These are phyloP conservation scores for Myriosclerotinia curreyana DNA, from an alignment of 2,329 filamentous ascomycete genomes.

Conservation along the genomic window DNA sequence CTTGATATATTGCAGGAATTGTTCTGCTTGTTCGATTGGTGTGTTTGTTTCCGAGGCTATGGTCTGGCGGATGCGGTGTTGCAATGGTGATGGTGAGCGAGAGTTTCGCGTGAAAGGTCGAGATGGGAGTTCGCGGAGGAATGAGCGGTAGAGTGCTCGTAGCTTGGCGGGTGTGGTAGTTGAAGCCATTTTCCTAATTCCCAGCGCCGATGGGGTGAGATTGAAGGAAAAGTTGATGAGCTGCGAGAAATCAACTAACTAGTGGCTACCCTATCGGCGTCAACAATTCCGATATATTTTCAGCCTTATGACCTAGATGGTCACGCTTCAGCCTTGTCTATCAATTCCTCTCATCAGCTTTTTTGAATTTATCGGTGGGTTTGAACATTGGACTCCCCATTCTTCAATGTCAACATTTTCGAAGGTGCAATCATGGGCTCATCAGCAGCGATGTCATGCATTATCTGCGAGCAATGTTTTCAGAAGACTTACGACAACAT, in stretches of 20 bases:
- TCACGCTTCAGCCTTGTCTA: slow-evolving; percentile 2
- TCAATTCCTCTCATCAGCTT: neutral
- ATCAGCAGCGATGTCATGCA: neutral
- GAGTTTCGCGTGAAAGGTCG: slow-evolving; percentile 50
- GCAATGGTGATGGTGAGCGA: slow-evolving; percentile 66
- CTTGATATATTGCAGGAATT: slow-evolving; percentile 75
- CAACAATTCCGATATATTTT: slow-evolving; percentile 13
- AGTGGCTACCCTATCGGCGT: slow-evolving; percentile 2
- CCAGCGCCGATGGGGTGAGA: slow-evolving; percentile 5
- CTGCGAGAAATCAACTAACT: neutral
- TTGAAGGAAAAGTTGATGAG: slow-evolving; percentile 5
- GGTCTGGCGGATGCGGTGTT: slow-evolving; percentile 63
- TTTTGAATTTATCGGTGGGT: neutral
- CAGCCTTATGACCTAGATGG: neutral
- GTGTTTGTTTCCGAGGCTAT: slow-evolving; percentile 47
- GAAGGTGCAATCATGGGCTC: slow-evolving; percentile 23
- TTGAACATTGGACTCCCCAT: neutral
- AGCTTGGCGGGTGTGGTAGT: slow-evolving; percentile 48
- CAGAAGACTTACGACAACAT: slow-evolving; percentile 12
- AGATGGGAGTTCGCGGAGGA: slow-evolving; percentile 85
- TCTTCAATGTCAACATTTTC: slow-evolving; percentile 21
- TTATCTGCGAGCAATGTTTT: neutral
- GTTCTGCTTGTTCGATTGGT: slow-evolving; percentile 58
- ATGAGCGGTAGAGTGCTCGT: slow-evolving; percentile 79
- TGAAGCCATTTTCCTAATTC: slow-evolving; percentile 25